Percentiles rank a stretch among this genome's conserved stretches.
Conservation (phyloP, 2,329 filamentous ascomycete genomes). For the Nemania sp. region DNA sequence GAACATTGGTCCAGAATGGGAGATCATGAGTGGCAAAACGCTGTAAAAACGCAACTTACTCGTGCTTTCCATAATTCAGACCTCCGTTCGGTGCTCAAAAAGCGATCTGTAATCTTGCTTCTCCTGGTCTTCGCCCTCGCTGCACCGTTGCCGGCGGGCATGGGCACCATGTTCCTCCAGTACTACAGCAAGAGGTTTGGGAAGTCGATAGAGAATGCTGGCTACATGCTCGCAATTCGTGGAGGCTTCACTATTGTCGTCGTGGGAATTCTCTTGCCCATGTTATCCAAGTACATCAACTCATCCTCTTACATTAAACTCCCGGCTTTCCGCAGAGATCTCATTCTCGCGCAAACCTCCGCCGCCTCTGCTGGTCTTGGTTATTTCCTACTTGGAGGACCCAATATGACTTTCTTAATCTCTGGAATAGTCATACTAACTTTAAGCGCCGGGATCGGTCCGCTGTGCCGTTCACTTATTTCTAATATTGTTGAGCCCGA, state of each 20-base stretch:
- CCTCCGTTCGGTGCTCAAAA: conserved; percentile 25
- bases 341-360: conserved; percentile 45
- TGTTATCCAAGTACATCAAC: conserved; percentile 33
- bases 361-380: conserved; percentile 41
- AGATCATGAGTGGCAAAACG: conserved; percentile 1
- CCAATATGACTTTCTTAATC: conserved; percentile 38
- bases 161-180: conserved; percentile 39
- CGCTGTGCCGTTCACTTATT: conserved; percentile 42
- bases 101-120: conserved; percentile 26
- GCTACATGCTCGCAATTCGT: conserved; percentile 43
- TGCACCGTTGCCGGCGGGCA: conserved; percentile 26
- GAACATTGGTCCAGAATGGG: not conserved
- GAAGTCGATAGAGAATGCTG: conserved; percentile 42
- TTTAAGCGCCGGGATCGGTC: conserved; percentile 38
- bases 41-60: conserved; percentile 16
- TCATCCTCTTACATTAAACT: conserved; percentile 18
- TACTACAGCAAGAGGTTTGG: conserved; percentile 47
- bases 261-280: conserved; percentile 38
- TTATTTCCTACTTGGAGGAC: conserved; percentile 39
- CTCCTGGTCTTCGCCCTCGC: conserved; percentile 30
- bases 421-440: conserved; percentile 43
- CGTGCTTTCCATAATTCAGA: conserved; percentile 19
- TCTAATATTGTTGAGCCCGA: conserved; percentile 41
- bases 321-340: conserved; percentile 44
- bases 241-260: conserved; percentile 43